Evolutionary conservation across 495 filamentous ascomycete genomes (phyloP).

Genomic region (Penicillium atrosanguineum): DNA sequence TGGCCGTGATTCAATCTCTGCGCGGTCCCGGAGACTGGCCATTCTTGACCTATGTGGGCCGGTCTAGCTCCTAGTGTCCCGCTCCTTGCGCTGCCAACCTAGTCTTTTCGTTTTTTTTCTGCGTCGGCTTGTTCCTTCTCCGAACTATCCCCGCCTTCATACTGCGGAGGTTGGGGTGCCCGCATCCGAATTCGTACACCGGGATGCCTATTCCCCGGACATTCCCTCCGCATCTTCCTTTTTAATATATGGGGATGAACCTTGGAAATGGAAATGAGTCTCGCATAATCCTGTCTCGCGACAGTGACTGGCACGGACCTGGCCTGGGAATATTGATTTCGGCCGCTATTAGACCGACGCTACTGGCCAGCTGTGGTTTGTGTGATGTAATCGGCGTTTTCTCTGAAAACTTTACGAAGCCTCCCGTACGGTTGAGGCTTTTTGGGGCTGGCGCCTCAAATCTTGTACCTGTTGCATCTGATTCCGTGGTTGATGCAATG

Average conservation of each 20-base stretch:
- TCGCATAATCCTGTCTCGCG: background rate
- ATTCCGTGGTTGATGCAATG: background rate
- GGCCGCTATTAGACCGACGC: conserved; percentile 4
- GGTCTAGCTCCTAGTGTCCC: background rate
- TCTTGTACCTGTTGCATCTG: background rate
- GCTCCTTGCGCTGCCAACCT: background rate
- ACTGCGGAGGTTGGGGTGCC: conserved; percentile 8
- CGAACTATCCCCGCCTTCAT: background rate
- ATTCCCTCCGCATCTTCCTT: conserved; percentile 2
- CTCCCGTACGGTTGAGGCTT: conserved; percentile 11
- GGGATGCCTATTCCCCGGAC: conserved; percentile 17
- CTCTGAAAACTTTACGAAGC: background rate
- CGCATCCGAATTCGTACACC: conserved; percentile 13
- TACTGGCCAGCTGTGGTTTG: background rate
- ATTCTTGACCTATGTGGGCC: background rate
- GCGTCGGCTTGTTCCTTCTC: background rate
- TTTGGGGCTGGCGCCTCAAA: conserved; percentile 1
- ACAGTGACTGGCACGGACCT: conserved; percentile 3
- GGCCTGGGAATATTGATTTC: background rate
- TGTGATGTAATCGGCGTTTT: conserved; percentile 8
- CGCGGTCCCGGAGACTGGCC: no score
- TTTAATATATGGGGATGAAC: conserved; percentile 1
- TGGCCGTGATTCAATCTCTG: background rate
- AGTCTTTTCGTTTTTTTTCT: background rate
- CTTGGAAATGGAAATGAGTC: background rate